Evolutionary conservation across 257 asterid genomes (phyloP).

Genomic region (Jasminum sambac): DNA sequence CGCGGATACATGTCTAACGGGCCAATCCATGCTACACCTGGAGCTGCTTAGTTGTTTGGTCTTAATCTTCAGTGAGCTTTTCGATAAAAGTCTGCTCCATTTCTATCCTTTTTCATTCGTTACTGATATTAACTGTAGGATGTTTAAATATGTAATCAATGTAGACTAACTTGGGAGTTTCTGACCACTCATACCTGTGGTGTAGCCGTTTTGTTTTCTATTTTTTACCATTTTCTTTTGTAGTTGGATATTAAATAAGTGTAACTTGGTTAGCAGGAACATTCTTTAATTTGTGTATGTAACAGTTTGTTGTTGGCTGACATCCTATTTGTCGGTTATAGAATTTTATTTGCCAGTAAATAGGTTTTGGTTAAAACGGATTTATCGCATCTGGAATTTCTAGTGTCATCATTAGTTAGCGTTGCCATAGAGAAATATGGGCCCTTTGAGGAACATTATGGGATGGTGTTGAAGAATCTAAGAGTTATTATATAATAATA

Average conservation of each 20-base stretch:
- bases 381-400: too few species aligned
- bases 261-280: conserved; percentile 4
- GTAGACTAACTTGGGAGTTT: conserved; percentile 37
- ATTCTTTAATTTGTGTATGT: conserved; percentile 6
- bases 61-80: conserved; percentile 21
- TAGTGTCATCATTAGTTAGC: too few species aligned
- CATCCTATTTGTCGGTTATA: neutral
- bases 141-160: conserved; percentile 39
- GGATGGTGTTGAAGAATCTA: too few species aligned
- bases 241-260: neutral
- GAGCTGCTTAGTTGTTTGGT: conserved; percentile 31
- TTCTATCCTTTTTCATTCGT: conserved; percentile 23
- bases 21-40: conserved; percentile 28
- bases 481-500: too few species aligned
- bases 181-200: neutral
- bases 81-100: conserved; percentile 37
- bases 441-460: too few species aligned
- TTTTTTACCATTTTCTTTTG: neutral
- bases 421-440: too few species aligned
- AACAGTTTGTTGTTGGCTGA: neutral
- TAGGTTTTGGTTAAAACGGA: too few species aligned
- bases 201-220: conserved; percentile 4
- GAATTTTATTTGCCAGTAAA: neutral
- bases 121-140: conserved; percentile 50
- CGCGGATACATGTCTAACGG: conserved; percentile 45